Conservation (phyloP, 495 filamentous ascomycete genomes). For the Talaromyces thailandensis region DNA sequence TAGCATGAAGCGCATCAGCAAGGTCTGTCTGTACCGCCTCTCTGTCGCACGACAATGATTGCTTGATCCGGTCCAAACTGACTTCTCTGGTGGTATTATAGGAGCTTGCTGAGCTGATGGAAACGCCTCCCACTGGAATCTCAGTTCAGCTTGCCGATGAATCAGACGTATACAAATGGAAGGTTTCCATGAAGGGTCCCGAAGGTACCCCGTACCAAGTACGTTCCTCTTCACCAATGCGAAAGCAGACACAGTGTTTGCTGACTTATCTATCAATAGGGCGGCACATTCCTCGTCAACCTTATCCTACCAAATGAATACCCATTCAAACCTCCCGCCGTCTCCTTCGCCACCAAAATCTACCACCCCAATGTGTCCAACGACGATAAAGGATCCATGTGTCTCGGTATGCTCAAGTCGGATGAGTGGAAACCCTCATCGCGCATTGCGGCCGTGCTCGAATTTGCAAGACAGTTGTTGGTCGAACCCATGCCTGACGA, state of each 20-base stretch:
- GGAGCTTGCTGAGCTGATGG: slow-evolving; percentile 65
- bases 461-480: slow-evolving; percentile 69
- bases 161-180: slow-evolving; percentile 77
- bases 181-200: slow-evolving; percentile 67
- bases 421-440: slow-evolving; percentile 94
- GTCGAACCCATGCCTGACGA: slow-evolving; percentile 89
- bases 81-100: slow-evolving; percentile 19
- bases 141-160: slow-evolving; percentile 55
- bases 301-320: slow-evolving; percentile 76
- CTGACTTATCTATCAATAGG: slow-evolving; percentile 29
- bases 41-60: not conserved
- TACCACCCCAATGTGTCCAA: slow-evolving; percentile 98
- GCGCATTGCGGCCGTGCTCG: slow-evolving; percentile 67
- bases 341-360: slow-evolving; percentile 89
- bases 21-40: slow-evolving; percentile 20
- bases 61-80: slow-evolving; percentile 2
- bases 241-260: not conserved
- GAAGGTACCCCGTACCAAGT: slow-evolving; percentile 63
- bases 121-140: slow-evolving; percentile 57
- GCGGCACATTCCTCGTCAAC: slow-evolving; percentile 69
- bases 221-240: slow-evolving; percentile 3
- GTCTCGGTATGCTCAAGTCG: slow-evolving; percentile 73
- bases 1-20: slow-evolving; percentile 52
- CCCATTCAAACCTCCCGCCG: slow-evolving; percentile 85
- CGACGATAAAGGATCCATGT: slow-evolving; percentile 87